Evolutionary conservation across 2,329 filamentous ascomycete species (phyloP), one percentile per base, ranked within the genome.

Genomic region (Verticillium nubilum): DNA sequence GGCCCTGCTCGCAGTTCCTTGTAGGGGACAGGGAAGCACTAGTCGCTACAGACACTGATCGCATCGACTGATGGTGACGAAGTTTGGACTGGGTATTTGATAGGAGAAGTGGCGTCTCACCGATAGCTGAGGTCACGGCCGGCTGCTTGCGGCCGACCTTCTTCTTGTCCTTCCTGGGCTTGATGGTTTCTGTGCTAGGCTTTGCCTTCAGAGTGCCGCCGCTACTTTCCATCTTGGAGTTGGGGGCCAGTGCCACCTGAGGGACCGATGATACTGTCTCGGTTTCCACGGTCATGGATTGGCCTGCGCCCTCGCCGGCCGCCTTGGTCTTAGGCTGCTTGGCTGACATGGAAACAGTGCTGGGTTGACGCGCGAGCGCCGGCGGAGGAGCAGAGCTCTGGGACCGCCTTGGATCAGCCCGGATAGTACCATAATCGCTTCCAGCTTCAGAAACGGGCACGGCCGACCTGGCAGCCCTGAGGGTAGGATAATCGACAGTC

Each of bases 271-370:
- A 89, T 37, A 99, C 95, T 0, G 93, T 96, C 74, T 99, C 95
- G 0, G 95, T 97, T 77, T 99, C 95, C 15, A 98, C 94, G 10
- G 92, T 98, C 92, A 99, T 97, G 67, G 91, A 95, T 69, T 89
- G 87, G 60, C 88, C 83, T 35, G 90, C 89, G n/a, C 86, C 87
- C 70, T 96, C 91, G 57, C 81, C 78, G 12, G 76, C 71, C 28
- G 85, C 78, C 70, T 93, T 91, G 33, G 84, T 80, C 69, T 92
- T 91, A 59, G 80, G 76, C 59, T 90, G 82, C 62, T 87, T 88
- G 35, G 89, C 83, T 55, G 87, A 86, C 63, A 82, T 73, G 56
- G 87, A 86, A 62, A 82, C 73, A 66, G 75, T 70, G 61, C 83
- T 86, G 9, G 91, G 91, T 62, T 89, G 91, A 78, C 73, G 86